Percentiles rank a stretch among this genome's conserved stretches.
Conservation (phyloP, 495 filamentous ascomycete species). For the Amphirosellinia nigrospora region DNA sequence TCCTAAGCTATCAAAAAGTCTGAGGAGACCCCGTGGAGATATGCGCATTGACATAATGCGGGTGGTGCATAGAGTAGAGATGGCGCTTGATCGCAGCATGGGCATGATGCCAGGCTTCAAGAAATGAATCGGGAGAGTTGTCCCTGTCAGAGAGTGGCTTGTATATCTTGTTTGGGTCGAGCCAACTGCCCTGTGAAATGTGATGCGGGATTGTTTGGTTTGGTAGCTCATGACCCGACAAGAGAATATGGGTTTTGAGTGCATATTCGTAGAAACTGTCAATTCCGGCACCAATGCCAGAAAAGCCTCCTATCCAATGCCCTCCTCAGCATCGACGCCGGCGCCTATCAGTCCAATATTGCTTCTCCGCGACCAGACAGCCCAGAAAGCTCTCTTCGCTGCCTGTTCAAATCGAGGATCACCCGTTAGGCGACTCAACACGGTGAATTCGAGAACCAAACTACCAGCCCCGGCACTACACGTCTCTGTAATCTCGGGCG, state of each 20-base stretch:
- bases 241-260: conserved; percentile 87
- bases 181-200: conserved; percentile 41
- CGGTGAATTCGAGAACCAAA: conserved; percentile 89
- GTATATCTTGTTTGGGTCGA: conserved; percentile 64
- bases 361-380: conserved; percentile 87
- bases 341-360: conserved; percentile 86
- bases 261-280: conserved; percentile 99
- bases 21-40: conserved; percentile 77
- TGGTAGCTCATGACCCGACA: conserved; percentile 71
- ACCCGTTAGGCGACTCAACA: conserved; percentile 85
- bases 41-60: conserved; percentile 91
- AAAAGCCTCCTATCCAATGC: conserved; percentile 83
- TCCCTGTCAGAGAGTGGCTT: conserved; percentile 65
- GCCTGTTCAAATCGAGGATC: conserved; percentile 85
- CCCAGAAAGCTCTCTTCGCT: conserved; percentile 93
- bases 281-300: conserved; percentile 92
- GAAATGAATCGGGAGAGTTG: conserved; percentile 77
- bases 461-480: conserved; percentile 96
- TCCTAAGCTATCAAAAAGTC: conserved; percentile 89
- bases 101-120: conserved; percentile 83
- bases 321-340: conserved; percentile 89
- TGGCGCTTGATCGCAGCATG: conserved; percentile 88
- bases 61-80: conserved; percentile 77
- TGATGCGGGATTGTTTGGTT: conserved; percentile 50
- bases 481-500: conserved; percentile 85